Conservation (phyloP, 2,329 filamentous ascomycete species). For the Verticillium longisporum region DNA sequence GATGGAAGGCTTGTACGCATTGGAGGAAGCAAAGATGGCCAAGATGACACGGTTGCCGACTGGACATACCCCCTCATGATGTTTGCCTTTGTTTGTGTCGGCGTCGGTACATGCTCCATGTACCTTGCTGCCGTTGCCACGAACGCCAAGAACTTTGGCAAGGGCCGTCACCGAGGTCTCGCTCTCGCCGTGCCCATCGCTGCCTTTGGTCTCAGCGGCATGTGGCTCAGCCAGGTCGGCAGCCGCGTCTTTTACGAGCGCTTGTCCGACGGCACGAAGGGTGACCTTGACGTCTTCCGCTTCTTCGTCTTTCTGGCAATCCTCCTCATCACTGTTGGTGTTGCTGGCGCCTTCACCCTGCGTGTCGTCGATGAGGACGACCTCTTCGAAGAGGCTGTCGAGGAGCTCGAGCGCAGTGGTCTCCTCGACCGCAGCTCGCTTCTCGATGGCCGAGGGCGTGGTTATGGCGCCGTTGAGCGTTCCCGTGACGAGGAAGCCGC, state of each 20-base stretch:
- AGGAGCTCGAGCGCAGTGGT: slow-evolving; percentile 85
- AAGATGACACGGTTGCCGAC: slow-evolving; percentile 29
- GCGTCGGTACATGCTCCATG: slow-evolving; percentile 78
- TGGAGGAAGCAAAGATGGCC: slow-evolving; percentile 23
- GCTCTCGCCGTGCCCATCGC: slow-evolving; percentile 88
- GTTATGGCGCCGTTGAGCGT: slow-evolving; percentile 46
- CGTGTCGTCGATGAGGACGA: slow-evolving; percentile 77
- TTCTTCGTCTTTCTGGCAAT: slow-evolving; percentile 83
- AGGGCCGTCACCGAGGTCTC: slow-evolving; percentile 78
- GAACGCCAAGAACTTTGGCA: slow-evolving; percentile 96
- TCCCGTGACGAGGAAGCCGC: slow-evolving; percentile 18
- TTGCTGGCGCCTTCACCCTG: slow-evolving; percentile 68
- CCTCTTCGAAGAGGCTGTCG: slow-evolving; percentile 82
- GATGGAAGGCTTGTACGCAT: slow-evolving; percentile 21
- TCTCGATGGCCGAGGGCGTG: slow-evolving; percentile 44
- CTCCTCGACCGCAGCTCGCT: slow-evolving; percentile 70
- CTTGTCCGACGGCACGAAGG: slow-evolving; percentile 52
- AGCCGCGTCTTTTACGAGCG: slow-evolving; percentile 69
- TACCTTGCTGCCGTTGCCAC: slow-evolving; percentile 90
- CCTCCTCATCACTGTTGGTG: slow-evolving; percentile 62
- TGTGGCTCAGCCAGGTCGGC: slow-evolving; percentile 91
- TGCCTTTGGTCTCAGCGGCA: slow-evolving; percentile 84
- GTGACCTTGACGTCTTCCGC: slow-evolving; percentile 67
- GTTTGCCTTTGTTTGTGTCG: slow-evolving; percentile 74
- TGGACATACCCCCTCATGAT: slow-evolving; percentile 82